phyloP scores from a whole-genome alignment of 129 eudicot species.

The Dittrichia graveolens region DNA sequence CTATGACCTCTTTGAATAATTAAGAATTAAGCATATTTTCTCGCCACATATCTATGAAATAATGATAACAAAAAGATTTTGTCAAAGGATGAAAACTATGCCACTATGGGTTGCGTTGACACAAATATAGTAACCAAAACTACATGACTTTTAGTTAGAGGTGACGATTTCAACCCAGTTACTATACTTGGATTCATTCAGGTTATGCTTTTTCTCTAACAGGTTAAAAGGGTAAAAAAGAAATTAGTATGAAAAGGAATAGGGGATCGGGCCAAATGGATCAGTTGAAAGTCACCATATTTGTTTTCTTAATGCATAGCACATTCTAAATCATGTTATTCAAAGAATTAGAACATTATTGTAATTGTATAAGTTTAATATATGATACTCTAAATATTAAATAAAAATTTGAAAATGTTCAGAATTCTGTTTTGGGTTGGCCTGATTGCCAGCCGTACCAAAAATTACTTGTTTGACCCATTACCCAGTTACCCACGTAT shows the following conservation, averaged over 20 bases:
- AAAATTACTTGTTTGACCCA: neutral
- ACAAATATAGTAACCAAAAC: neutral
- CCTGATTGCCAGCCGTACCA: neutral
- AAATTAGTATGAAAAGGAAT: neutral
- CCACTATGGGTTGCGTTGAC: slow-evolving; percentile 11
- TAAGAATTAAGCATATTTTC: neutral
- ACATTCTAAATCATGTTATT: neutral
- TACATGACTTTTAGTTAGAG: neutral
- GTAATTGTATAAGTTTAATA: neutral
- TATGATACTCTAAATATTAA: neutral
- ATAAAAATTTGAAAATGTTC: neutral
- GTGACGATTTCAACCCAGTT: neutral
- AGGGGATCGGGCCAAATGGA: neutral
- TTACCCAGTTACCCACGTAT: neutral
- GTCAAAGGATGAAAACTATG: slow-evolving; percentile 8
- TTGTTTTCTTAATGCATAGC: neutral
- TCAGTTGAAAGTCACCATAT: neutral
- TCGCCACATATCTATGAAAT: slow-evolving; percentile 3
- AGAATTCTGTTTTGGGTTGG: neutral
- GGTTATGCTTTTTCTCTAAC: neutral
- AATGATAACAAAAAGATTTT: neutral
- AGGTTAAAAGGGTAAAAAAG: neutral
- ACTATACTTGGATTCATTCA: neutral
- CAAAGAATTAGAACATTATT: neutral
- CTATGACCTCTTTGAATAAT: neutral